Evolutionary conservation across 2,329 filamentous ascomycete genomes (phyloP), one percentile per base, ranked within the genome.

Genomic region (Penicillium concentricum): DNA sequence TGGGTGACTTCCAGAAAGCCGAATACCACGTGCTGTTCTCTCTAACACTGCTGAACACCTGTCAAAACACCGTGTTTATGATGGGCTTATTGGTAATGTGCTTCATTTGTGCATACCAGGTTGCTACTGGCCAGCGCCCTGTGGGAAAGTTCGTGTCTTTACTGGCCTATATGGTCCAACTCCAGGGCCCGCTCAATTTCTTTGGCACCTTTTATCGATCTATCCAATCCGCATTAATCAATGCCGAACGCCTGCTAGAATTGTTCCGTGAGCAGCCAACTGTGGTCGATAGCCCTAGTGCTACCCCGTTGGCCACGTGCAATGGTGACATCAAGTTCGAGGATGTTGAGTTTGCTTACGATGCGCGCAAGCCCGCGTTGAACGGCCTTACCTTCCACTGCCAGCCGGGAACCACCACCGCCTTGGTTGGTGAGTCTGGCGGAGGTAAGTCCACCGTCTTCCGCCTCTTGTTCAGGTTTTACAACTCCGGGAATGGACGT

Each of bases 391-490:
- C 84, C 61, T 97, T 99, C 74, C 87, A 88, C 61, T 97, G 92
- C 73, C 78, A 80, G 18, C 92, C 94, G 2, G 94, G 94, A 51
- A 97, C 92, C 0, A 97, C 92, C 0, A 99, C 93, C 6, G 94
- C 94, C 0, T 87, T 99, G 62, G 94, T 99, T 18, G 94, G 94
- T 61, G 93, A 97, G 74, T 97, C 93, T 32, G 94, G 94, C 44
- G 94, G 94, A 57, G 94, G 94, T 63, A 99, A 99, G 75, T 97
- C 93, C 2, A 99, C 94, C 0, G 84, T 99, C 26, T 97, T 99
- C 80, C 89, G 94, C 49, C 84, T 97, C 47, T 87, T 99, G 72
- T 97, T 96, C 81, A 89, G 94, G 18, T 99, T 97, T 76, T 99
- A 97, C 79, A 95, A 97, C 70, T 85, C 88, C 53, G 82, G 87